Evolutionary conservation across 164 flowering plant genomes (phyloP), one percentile per base, ranked within the genome.

Genomic region (Euptelea pleiosperma): DNA sequence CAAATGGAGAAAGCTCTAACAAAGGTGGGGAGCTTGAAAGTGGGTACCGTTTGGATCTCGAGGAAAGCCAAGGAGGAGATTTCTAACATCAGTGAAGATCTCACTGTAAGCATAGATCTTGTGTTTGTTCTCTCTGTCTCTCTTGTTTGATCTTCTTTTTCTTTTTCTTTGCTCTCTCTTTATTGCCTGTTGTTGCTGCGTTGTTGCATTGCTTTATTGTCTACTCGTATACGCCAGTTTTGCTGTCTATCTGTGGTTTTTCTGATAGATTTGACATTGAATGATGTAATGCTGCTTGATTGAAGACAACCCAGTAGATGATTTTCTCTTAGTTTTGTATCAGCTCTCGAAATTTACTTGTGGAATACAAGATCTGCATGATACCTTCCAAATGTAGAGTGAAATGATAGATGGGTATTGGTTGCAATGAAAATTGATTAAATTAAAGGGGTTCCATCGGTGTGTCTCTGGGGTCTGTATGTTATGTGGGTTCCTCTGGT

Each of bases 11-110:
- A 78, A 41, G 90, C 92, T 26, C 58, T 85, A 33, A 79, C 81
- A 28, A 85, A 69, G 55, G 87, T 82, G 11, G 66, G 66, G 15
- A 84, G 90, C 75, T 62, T 84, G 28, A 84, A 82, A 71, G 85
- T 79, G n/a, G 84, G 89, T 41, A 72, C 84, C 73, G 73, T 69
- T 31, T 88, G 89, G 96, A 74, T 89, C 70, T 75, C 96, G 2
- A 81, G 71, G 75, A 89, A 84, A 66, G 96, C 96, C 31, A 89
- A 86, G 61, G 86, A 81, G 49, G 96, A 89, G 73, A 60, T 86
- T 63, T 67, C 84, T 22, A 80, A 78, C 81, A 81, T 89, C 66
- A 53, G 82, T 61, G 82, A 82, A 43, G 93, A 89, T 42, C 66
- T 89, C 80, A 60, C 80, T 70, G 96, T 89, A 53, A 67, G 84